Evolutionary conservation across 495 filamentous ascomycete species (phyloP), one percentile per base, ranked within the genome.

Genomic region (Talaromyces ruber): DNA sequence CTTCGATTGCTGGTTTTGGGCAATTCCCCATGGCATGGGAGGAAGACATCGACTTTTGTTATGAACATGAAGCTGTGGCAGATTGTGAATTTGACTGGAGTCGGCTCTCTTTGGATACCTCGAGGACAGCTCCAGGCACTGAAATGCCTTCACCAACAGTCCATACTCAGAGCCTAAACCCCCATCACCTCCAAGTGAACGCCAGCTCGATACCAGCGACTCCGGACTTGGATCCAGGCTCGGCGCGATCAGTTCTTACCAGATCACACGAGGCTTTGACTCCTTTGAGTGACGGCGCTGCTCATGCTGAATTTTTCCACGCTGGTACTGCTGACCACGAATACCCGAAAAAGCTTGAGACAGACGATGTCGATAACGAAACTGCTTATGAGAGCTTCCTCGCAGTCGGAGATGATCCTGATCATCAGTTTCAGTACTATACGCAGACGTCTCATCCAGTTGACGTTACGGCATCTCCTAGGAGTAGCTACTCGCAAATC

Each of bases 31-130:
- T 86, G 51, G 87, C 81, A 22, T 98, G 93, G 93, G 93, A 98
- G 67, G 90, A 92, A 50, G 92, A 93, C 66, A 93, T 98, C 66
- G 93, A 97, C 70, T 97, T 89, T 71, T 94, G 88, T 70, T 98
- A 97, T 67, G 90, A 96, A 64, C 85, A 94, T 71, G 91, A 87
- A 53, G 91, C 88, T 7, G 93, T 97, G 71, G 91, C 92, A 1
- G 85, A 92, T 66, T 97, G 89, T 68, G 85, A 97, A 65, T 97
- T 92, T 64, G 88, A 94, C 63, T 97, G 92, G 92, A 82, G 86
- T 53, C 82, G 85, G 53, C 68, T 65, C 8, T 79, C 77, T 21
- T 63, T 76, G 6, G 71, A 79, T 3, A 37, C 26, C 2, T 11
- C 60, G n/a, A 28, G 50, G 11, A 26, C 39, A 22, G 28, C 45